A percentile compares a stretch with the other conserved stretches of the same genome.
These are phyloP conservation scores for Pelargonium australe DNA, from an alignment of 441 rosid genomes.

Conservation along the genomic window DNA sequence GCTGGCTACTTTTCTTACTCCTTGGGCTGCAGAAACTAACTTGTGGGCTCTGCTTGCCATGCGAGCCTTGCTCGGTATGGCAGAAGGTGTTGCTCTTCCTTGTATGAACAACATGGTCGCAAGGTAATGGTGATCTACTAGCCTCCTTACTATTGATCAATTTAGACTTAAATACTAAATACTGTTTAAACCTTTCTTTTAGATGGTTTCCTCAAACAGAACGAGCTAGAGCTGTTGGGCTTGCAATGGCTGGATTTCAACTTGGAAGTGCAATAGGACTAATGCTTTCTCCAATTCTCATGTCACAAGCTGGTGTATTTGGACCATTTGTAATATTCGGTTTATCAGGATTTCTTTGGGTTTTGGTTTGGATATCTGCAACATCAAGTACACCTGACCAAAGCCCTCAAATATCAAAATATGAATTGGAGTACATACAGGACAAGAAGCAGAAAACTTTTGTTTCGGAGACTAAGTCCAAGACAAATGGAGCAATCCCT, in stretches of 20 bases:
- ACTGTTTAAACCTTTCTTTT: constrained; percentile 33
- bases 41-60: constrained; percentile 58
- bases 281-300: constrained; percentile 73
- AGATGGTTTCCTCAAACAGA: constrained; percentile 96
- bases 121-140: constrained; percentile 41
- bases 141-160: constrained; percentile 19
- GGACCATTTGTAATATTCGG: constrained; percentile 94
- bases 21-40: constrained; percentile 89
- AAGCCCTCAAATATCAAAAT: constrained; percentile 74
- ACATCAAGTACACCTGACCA: constrained; percentile 60
- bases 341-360: constrained; percentile 86
- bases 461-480: constrained; percentile 33
- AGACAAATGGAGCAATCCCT: constrained; percentile 46
- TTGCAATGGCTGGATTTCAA: constrained; percentile 95
- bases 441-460: constrained; percentile 36
- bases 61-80: constrained; percentile 74
- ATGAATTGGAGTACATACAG: constrained; percentile 65
- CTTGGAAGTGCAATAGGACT: constrained; percentile 93
- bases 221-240: constrained; percentile 84
- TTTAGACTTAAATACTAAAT: constrained; percentile 21
- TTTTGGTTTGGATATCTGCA: constrained; percentile 86
- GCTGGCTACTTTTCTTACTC: constrained; percentile 78
- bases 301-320: constrained; percentile 76
- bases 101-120: constrained; percentile 96
- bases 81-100: constrained; percentile 97